Conservation (phyloP, 805 yeast species). For the Nakazawaea laoshanensis region DNA sequence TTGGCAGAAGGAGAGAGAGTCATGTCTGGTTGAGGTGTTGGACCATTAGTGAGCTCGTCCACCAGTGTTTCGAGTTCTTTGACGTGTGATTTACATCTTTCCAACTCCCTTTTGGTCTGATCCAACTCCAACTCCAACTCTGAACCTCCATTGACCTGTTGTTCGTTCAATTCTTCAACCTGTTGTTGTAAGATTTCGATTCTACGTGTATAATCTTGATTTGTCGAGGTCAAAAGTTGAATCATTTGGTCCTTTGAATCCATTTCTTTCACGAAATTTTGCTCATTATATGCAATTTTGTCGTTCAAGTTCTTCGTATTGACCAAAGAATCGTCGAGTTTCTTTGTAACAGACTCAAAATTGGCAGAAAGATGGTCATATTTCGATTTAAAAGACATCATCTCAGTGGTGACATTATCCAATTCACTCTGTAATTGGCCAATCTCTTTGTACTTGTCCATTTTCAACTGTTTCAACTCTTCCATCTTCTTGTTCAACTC, state of each 20-base stretch:
- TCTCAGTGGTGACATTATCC: conserved; percentile 26
- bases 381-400: conserved; percentile 16
- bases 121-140: conserved; percentile 28
- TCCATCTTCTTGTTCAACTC: conserved; percentile 22
- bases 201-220: conserved; percentile 42
- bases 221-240: conserved; percentile 45
- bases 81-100: conserved; percentile 28
- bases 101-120: conserved; percentile 24
- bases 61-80: conserved; percentile 34
- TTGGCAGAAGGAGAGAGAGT: conserved; percentile 51
- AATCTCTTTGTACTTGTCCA: conserved; percentile 21
- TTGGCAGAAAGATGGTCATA: conserved; percentile 25
- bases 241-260: conserved; percentile 52
- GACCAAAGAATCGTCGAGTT: conserved; percentile 32
- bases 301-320: conserved; percentile 40
- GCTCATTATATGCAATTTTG: conserved; percentile 31
- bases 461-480: conserved; percentile 20
- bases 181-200: conserved; percentile 44
- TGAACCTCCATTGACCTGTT: conserved; percentile 27
- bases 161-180: conserved; percentile 30
- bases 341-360: conserved; percentile 25
- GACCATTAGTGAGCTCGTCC: conserved; percentile 32
- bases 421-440: conserved; percentile 24
- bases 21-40: conserved; percentile 24
- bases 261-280: conserved; percentile 48